phyloP scores from a whole-genome alignment of 768 basidiomycete species.

The Clitopilus passeckerianus region DNA sequence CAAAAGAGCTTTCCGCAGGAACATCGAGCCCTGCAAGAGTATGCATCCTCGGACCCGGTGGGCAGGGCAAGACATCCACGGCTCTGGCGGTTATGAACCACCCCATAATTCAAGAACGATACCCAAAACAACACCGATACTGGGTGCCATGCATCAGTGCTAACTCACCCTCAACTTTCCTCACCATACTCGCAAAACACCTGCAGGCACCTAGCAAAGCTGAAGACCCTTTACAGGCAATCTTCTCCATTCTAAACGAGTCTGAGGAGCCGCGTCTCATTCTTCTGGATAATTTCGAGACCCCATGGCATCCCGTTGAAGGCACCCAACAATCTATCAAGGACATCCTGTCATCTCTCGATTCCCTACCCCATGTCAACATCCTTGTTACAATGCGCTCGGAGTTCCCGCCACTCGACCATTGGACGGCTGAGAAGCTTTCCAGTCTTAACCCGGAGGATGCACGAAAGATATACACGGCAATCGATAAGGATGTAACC shows the following conservation, averaged over 20 bases:
- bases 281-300: constrained; percentile 37
- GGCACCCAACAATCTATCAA: constrained; percentile 16
- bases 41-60: constrained; percentile 25
- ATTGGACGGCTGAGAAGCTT: neutral
- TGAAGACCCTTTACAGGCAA: constrained; percentile 11
- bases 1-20: neutral
- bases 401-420: constrained; percentile 14
- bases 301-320: constrained; percentile 25
- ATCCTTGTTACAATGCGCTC: constrained; percentile 29
- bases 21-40: constrained; percentile 2
- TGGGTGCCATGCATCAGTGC: constrained; percentile 30
- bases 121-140: constrained; percentile 15
- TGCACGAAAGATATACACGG: constrained; percentile 14
- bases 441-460: constrained; percentile 11
- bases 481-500: constrained; percentile 12
- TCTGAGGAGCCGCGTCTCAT: constrained; percentile 20
- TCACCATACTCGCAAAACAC: constrained; percentile 16
- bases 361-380: constrained; percentile 18
- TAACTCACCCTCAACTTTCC: constrained; percentile 14
- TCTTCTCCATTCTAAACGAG: constrained; percentile 15
- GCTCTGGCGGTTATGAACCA: constrained; percentile 26
- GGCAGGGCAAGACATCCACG: constrained; percentile 34
- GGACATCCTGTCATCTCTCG: constrained; percentile 17
- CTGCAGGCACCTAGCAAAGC: constrained; percentile 16
- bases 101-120: constrained; percentile 13